These are phyloP conservation scores for Aulographum hederae DNA, from an alignment of 2,329 filamentous ascomycete species.

Conservation along the genomic window DNA sequence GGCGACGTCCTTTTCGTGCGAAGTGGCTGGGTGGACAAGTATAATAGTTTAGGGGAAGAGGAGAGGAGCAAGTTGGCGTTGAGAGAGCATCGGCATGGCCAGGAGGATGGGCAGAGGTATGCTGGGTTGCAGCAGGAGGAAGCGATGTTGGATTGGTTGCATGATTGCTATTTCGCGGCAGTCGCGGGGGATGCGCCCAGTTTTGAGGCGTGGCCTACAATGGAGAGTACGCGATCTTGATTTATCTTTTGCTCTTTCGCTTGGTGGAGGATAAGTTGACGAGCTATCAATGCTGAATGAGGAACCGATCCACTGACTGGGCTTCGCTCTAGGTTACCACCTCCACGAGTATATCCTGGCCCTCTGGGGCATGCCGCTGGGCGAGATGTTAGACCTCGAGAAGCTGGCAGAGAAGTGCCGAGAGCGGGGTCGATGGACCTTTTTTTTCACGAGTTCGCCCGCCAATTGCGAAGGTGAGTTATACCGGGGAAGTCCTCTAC, in stretches of 20 bases:
- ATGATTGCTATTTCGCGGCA: slow-evolving; percentile 37
- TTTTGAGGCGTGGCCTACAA: slow-evolving; percentile 21
- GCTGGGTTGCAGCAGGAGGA: slow-evolving; percentile 33
- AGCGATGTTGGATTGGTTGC: slow-evolving; percentile 36
- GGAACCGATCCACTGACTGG: slow-evolving; percentile 44
- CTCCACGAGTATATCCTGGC: slow-evolving; percentile 19
- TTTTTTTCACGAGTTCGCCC: slow-evolving; percentile 42
- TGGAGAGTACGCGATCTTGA: too few species aligned
- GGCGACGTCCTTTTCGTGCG: slow-evolving; percentile 39
- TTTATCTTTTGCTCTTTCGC: too few species aligned
- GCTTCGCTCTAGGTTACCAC: slow-evolving; percentile 39
- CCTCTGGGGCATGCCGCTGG: slow-evolving; percentile 21
- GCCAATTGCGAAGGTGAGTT: slow-evolving; percentile 35
- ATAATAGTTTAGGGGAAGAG: slow-evolving; percentile 1
- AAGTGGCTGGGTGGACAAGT: slow-evolving; percentile 3
- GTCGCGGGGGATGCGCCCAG: slow-evolving; percentile 37
- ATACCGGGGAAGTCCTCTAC: neutral
- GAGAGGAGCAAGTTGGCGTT: slow-evolving; percentile 23
- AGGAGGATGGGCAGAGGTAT: slow-evolving; percentile 27
- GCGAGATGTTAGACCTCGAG: slow-evolving; percentile 28
- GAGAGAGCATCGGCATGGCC: slow-evolving; percentile 21
- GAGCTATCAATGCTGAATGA: slow-evolving; percentile 52
- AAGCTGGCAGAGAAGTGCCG: slow-evolving; percentile 36
- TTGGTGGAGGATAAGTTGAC: slow-evolving; percentile 40
- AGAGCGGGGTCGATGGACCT: slow-evolving; percentile 36